Evolutionary conservation across 441 rosid species (phyloP), one percentile per base, ranked within the genome.

Genomic region (Euphorbia celastroides): DNA sequence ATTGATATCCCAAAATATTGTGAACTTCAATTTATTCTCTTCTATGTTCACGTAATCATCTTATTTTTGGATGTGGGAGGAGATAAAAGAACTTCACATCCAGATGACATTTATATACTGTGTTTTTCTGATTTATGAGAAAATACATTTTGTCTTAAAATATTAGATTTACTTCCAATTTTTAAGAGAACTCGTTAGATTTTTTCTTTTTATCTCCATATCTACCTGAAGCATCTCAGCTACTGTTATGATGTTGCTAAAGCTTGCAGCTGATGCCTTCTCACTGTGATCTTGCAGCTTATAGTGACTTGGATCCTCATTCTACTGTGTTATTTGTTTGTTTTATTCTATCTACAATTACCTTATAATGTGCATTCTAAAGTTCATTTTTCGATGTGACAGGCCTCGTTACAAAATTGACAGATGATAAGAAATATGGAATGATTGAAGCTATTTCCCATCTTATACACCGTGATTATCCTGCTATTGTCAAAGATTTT

Each of bases 391-490:
- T 62, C 60, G 58, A n/a, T 64, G 68, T 54, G 50, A 72, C 83
- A 91, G 95, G 99, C 71, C 85, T 94, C 41, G 99, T 94, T 68
- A 94, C 97, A 65, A 94, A 80, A 77, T 75, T 91, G 78, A 89
- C 96, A 0, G 93, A 91, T 83, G 99, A 94, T 82, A 88, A 94
- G 71, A 94, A 94, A 77, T 94, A 94, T 70, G 99, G 99, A 75
- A 94, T 94, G 99, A 84, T 94, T 69, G 99, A 94, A 84, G 99
- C 97, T 57, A 94, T 91, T 57, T 89, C 99, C 46, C 99, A 94
- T 78, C 88, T 94, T 58, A 94, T 94, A 73, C 99, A 94, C 77
- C 80, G 99, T 67, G 97, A 91, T 70, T 91, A 94, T 76, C 79
- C 76, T 27, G 95, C 93, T 58, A 91, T 94, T 71, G 99, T 94